Evolutionary conservation across 1,284 basidiomycete genomes (phyloP), one percentile per base, ranked within the genome.

Genomic region (Leccinum fuscescens): DNA sequence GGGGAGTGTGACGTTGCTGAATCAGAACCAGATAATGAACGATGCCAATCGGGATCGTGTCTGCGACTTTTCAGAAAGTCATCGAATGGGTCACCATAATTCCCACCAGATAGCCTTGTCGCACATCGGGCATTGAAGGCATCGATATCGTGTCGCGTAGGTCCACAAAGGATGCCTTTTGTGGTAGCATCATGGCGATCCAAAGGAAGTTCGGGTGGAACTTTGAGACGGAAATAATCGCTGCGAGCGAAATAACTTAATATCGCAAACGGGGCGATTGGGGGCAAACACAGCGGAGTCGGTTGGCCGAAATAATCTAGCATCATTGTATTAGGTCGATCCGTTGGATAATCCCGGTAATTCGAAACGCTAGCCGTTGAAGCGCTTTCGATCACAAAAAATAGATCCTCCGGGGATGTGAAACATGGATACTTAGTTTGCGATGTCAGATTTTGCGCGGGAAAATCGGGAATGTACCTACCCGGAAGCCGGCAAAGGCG

Each of bases 401-500:
- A 65, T 29, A 63, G 35, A 56, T 70, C 65, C 55, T 74, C 73
- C 22, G 72, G 63, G 14, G 27, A 58, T 55, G 60, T 62, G 24
- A 66, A 74, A 46, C 72, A 77, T 8, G 75, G 75, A 50, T 77
- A 76, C 75, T 76, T 60, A 11, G 6, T 52, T 54, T 22, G 14
- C n/a, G 9, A 33, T 7, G 35, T 76, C 49, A 71, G 61, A 50
- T 29, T 31, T n/a, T 12, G 24, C 4, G 17, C 5, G 35, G 12
- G 14, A 27, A 51, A 55, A 56, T 37, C 55, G 42, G 33, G 35
- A 65, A 46, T 60, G 17, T 24, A 75, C 80, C 31, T 60, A 83
- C 82, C n/a, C 77, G 76, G 67, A 80, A 82, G 15, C 79, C 78
- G 14, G 80, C 80, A 63, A 82, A 76, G 4, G 78, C 76, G 59